A percentile compares a stretch with the other conserved stretches of the same genome.
Evolutionary conservation across 2,329 filamentous ascomycete genomes (phyloP).

Genomic region (Pezicula neosporulosa): DNA sequence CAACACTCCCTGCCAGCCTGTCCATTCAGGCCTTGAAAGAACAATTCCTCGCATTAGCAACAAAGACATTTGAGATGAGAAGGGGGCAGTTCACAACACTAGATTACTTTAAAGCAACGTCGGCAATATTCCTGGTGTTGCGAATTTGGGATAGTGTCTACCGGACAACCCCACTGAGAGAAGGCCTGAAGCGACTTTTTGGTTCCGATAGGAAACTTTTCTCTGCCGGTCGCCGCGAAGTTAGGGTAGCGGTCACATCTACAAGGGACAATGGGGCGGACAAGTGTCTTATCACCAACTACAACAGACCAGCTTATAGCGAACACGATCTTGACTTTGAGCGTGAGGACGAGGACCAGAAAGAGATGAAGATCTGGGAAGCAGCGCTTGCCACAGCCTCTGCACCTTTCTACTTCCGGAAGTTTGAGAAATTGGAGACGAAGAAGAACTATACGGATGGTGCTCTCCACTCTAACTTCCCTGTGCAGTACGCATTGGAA

Average conservation of each 20-base stretch:
- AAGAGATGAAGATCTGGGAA: constrained; percentile 19
- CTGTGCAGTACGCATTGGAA: constrained; percentile 4
- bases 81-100: background rate
- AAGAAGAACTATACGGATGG: constrained; percentile 8
- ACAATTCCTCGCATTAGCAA: constrained; percentile 1
- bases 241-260: constrained; percentile 7
- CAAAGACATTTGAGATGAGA: constrained; percentile 3
- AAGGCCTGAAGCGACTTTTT: constrained; percentile 5
- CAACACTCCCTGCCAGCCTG: background rate
- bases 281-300: constrained; percentile 7
- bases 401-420: constrained; percentile 17
- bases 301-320: constrained; percentile 4
- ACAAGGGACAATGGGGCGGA: constrained; percentile 6
- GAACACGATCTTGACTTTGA: constrained; percentile 8
- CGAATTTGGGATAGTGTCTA: constrained; percentile 8
- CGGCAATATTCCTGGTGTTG: constrained; percentile 3
- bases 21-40: constrained; percentile 3
- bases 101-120: constrained; percentile 5
- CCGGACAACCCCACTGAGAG: constrained; percentile 1
- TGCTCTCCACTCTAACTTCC: constrained; percentile 7
- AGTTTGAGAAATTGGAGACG: constrained; percentile 13
- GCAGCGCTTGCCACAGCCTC: constrained; percentile 18
- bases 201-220: constrained; percentile 3
- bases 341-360: constrained; percentile 11
- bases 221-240: background rate